These are phyloP conservation scores for Podaxis pistillaris DNA, from an alignment of 768 basidiomycete genomes.

Conservation along the genomic window DNA sequence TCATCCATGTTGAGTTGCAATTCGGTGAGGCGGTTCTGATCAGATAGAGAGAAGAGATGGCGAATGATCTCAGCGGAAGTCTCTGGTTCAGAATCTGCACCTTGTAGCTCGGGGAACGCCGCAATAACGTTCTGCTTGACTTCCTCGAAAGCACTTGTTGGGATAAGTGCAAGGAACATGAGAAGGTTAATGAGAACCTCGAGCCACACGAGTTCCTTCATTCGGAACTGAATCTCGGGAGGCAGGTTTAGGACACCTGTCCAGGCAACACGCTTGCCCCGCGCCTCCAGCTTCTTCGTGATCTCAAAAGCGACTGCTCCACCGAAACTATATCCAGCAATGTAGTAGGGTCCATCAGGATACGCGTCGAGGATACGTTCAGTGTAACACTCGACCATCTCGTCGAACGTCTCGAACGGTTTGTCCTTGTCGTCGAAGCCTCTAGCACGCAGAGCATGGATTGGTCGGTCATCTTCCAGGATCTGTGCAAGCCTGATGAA, in stretches of 20 bases:
- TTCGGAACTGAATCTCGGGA: constrained; percentile 10
- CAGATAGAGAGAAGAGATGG: constrained; percentile 9
- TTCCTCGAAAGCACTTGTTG: constrained; percentile 3
- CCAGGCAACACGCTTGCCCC: constrained; percentile 8
- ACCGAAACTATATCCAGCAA: constrained; percentile 10
- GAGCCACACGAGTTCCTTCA: constrained; percentile 11
- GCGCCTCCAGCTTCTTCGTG: constrained; percentile 6
- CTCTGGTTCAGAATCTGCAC: constrained; percentile 1
- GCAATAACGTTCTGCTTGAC: not conserved
- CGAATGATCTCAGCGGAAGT: not conserved
- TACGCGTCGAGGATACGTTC: not conserved
- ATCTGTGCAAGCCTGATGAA: constrained; percentile 7
- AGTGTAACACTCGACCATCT: constrained; percentile 7
- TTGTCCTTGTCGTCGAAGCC: constrained; percentile 8
- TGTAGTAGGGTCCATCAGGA: constrained; percentile 3
- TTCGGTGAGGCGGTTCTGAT: constrained; percentile 5
- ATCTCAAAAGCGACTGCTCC: constrained; percentile 9
- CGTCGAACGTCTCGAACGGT: constrained; percentile 6
- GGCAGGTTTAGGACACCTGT: constrained; percentile 7
- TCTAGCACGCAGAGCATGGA: constrained; percentile 9
- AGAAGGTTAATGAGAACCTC: constrained; percentile 10
- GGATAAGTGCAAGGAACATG: constrained; percentile 6
- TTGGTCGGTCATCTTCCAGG: constrained; percentile 5
- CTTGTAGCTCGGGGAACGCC: constrained; percentile 6
- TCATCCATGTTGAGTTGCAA: constrained; percentile 6